These are phyloP conservation scores for Tetrapisispora phaffii DNA, from an alignment of 805 yeast species.

Conservation along the genomic window DNA sequence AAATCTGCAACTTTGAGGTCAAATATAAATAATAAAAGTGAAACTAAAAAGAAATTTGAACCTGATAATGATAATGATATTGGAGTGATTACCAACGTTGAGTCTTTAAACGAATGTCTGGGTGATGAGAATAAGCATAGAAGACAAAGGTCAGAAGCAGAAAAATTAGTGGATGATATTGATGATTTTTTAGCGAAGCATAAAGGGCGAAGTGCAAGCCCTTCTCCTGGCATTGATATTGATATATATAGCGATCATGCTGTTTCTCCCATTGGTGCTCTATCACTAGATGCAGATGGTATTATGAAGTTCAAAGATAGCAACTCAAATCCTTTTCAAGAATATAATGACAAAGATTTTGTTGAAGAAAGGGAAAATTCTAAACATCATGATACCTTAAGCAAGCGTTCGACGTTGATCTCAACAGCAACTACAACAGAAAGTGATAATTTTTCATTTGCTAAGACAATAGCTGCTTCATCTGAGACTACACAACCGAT, in stretches of 20 bases:
- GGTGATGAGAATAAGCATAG: neutral
- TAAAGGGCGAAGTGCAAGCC: conserved; percentile 8
- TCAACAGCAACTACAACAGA: neutral
- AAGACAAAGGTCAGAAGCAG: conserved; percentile 26
- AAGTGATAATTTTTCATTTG: conserved; percentile 3
- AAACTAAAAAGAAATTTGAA: neutral
- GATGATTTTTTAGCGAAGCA: conserved; percentile 19
- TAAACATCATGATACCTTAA: neutral
- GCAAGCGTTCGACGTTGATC: neutral
- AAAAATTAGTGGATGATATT: conserved; percentile 27
- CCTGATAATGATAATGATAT: neutral
- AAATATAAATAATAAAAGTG: neutral
- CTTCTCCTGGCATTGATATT: neutral
- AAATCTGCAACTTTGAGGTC: neutral
- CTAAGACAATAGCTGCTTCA: neutral
- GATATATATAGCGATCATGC: neutral
- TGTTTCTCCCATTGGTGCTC: neutral
- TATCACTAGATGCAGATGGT: neutral
- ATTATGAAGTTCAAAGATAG: neutral
- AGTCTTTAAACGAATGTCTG: neutral
- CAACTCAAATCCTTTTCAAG: neutral
- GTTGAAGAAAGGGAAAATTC: neutral
- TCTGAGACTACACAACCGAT: neutral
- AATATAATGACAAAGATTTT: neutral
- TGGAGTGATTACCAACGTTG: neutral